phyloP scores from a whole-genome alignment of 2,329 filamentous ascomycete species.

The Colletotrichum nymphaeae region DNA sequence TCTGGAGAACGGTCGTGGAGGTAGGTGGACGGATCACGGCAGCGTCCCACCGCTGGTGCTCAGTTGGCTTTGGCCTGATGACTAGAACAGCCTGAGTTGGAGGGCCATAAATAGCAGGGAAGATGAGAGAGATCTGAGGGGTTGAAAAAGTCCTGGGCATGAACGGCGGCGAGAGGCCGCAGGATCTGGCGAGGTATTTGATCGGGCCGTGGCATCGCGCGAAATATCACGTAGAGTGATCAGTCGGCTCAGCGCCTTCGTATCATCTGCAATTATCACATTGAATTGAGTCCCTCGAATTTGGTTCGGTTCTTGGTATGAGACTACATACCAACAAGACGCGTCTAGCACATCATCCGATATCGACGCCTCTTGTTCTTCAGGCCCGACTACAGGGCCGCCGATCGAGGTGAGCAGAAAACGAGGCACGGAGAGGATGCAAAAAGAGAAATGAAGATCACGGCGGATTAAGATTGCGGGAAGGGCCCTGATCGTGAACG shows the following conservation, averaged over 20 bases:
- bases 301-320: not conserved
- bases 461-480: not conserved
- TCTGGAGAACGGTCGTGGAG: no score
- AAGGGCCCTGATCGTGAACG: not conserved
- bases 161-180: no score
- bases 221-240: not conserved
- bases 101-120: no score
- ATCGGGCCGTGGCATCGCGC: not conserved
- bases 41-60: no score
- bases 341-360: not conserved
- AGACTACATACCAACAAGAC: not conserved
- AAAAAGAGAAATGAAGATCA: not conserved
- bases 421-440: not conserved
- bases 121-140: no score
- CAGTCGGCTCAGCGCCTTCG: not conserved
- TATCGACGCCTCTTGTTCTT: not conserved
- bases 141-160: no score
- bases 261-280: not conserved
- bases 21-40: no score
- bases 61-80: no score
- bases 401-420: no score
- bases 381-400: not conserved
- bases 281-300: not conserved
- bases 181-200: not conserved
- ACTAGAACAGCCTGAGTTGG: no score